Evolutionary conservation across 768 basidiomycete genomes (phyloP), one percentile per base, ranked within the genome.

Genomic region (Tulasnella sp.): DNA sequence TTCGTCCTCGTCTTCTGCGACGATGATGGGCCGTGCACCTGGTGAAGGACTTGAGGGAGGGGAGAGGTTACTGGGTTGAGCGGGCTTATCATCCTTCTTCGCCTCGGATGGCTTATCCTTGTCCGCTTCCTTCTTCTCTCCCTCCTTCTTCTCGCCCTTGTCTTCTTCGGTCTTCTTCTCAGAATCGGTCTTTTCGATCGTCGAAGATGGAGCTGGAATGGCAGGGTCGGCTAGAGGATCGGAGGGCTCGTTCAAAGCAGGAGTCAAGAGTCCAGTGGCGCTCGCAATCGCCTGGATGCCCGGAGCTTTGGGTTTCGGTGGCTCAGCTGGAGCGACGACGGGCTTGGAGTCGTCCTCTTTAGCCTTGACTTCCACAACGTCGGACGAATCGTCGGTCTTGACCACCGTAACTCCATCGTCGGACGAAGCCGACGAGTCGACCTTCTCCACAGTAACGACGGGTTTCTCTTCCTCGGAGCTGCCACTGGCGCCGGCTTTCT

Each of bases 351-450:
- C 62, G 62, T 68, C 62, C 14, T 27, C 62, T 14, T 68, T 36
- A 34, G 62, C 31, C 62, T 68, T 68, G 31, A 68, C 62, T 34
- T 68, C 62, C 27, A 68, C 62, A 19, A 68, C 62, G 62, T 68
- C 62, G 62, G 27, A 31, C 31, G 62, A 68, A 68, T 68, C 62
- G 62, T 68, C 62, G 62, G 62, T 68, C 62, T 68, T 68, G 62
- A 68, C 62, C 62, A 68, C 62, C 27, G 62, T 68, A 68, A 68
- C 62, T 14, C 62, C 62, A 68, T 68, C 62, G 12, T 68, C 46
- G 16, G 75, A 48, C n/a, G 46, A 19, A 42, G 75, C 6, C 44
- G 74, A 48, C 24, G 75, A 48, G n/a, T 75, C 52, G 75, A 56
- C 39, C 34, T 75, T 56, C 52, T 74, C 74, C 27, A 46, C 74